These are phyloP conservation scores for Sabuloglossum arenarium DNA, from an alignment of 495 filamentous ascomycete species.

Conservation along the genomic window DNA sequence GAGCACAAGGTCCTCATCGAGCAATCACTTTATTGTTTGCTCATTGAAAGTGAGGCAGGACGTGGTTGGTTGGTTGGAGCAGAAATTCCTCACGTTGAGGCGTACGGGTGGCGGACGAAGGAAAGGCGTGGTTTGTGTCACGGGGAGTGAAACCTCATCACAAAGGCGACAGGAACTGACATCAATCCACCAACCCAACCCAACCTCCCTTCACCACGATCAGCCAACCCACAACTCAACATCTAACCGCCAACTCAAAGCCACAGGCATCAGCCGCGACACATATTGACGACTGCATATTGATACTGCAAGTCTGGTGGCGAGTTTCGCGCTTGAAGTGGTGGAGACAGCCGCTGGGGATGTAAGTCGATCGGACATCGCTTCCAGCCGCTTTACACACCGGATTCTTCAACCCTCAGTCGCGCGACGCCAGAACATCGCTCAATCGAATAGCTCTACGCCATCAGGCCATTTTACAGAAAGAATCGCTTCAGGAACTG, in stretches of 20 bases:
- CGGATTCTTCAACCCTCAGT: neutral
- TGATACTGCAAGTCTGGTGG: neutral
- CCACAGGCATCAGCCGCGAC: neutral
- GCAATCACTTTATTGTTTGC: too few species aligned
- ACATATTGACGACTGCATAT: neutral
- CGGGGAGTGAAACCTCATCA: neutral
- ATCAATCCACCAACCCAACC: neutral
- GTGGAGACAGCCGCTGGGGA: neutral
- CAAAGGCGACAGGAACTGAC: neutral
- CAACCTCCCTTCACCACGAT: neutral
- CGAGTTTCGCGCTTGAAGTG: neutral
- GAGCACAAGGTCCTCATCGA: too few species aligned
- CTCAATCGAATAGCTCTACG: neutral
- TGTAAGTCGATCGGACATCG: constrained; percentile 1
- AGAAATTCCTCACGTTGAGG: too few species aligned
- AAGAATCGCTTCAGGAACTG: neutral
- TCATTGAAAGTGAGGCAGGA: too few species aligned
- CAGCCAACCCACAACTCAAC: neutral
- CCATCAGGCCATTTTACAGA: neutral
- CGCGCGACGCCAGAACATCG: neutral
- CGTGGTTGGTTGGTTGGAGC: too few species aligned
- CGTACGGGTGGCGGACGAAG: too few species aligned
- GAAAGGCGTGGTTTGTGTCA: neutral
- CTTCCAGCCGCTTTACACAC: neutral
- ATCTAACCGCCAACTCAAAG: neutral